Base-by-base conservation (phyloP, 257 asterid species). In the Coffea eugenioides region DNA sequence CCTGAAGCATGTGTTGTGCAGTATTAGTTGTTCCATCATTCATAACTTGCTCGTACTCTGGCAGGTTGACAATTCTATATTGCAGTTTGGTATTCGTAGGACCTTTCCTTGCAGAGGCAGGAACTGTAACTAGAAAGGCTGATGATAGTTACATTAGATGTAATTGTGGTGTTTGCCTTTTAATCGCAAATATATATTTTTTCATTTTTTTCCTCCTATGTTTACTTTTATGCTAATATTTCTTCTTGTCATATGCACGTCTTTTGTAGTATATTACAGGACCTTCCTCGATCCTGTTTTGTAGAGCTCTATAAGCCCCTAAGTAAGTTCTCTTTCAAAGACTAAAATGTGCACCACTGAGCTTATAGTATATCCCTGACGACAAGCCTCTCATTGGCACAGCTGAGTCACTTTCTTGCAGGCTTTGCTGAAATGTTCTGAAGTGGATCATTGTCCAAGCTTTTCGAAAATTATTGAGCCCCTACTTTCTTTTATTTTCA, bases 1-100 rank as follows among this genome's bases (percentile, higher is more conserved):
- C 12, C 65, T 68, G 23, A 52, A 62, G 77, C 70, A 76, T 64
- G 75, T 72, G 51, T 74, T 87, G 80, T 88, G 87, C 75, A 76
- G 85, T 48, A 72, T 51, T 68, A 75, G 77, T 49, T 25, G 67
- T 75, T 62, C 70, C 77, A 54, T 74, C 65, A 79, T 77, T 49
- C 54, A 34, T 68, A 70, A 74, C 77, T 82, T 86, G 84, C 78
- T 74, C 54, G 67, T 52, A 21, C 68, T 69, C 78, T 79, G 70
- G 80, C 76, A 73, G 84, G 81, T 71, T 76, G 73, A 43, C 69
- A 46, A 0, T 46, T 46, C 8, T 46, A 9, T 75, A 83, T 78
- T 62, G 81, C 25, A 69, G 39, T 81, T 71, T 23, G 67, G 39
- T 54, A 75, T 72, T 57, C 74, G 75, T 61, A 75, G 75, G 31